Evolutionary conservation across 805 yeast genomes (phyloP).

Genomic region (Naumovozyma dairenensis): DNA sequence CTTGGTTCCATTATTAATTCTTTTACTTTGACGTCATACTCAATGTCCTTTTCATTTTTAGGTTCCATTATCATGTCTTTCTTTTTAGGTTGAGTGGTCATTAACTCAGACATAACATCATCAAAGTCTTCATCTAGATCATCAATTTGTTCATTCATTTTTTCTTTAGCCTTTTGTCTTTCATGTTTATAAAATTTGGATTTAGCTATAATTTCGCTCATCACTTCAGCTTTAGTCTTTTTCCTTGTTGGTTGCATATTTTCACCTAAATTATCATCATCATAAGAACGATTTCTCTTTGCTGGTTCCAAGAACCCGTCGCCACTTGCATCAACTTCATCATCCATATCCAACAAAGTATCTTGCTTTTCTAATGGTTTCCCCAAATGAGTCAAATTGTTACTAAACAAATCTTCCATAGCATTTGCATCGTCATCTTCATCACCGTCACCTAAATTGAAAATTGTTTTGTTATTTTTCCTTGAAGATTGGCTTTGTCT

Average conservation of each 20-base stretch:
- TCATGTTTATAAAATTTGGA: slow-evolving; percentile 69
- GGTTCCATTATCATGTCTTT: slow-evolving; percentile 14
- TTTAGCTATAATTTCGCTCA: slow-evolving; percentile 78
- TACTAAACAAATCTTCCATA: slow-evolving; percentile 30
- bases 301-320: not conserved
- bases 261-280: slow-evolving; percentile 32
- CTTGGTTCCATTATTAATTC: slow-evolving; percentile 62
- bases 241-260: slow-evolving; percentile 41
- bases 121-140: slow-evolving; percentile 68
- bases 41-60: slow-evolving; percentile 32
- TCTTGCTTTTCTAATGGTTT: slow-evolving; percentile 56
- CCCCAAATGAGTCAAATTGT: slow-evolving; percentile 69
- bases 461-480: slow-evolving; percentile 50
- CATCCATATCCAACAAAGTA: slow-evolving; percentile 34
- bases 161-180: slow-evolving; percentile 56
- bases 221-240: slow-evolving; percentile 74
- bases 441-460: slow-evolving; percentile 65
- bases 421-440: slow-evolving; percentile 36
- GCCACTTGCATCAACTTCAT: slow-evolving; percentile 29
- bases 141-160: slow-evolving; percentile 48
- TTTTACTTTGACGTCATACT: slow-evolving; percentile 57
- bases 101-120: slow-evolving; percentile 51
- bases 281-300: slow-evolving; percentile 27
- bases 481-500: slow-evolving; percentile 52
- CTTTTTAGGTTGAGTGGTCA: slow-evolving; percentile 9